Evolutionary conservation across 2,329 filamentous ascomycete species (phyloP), one percentile per base, ranked within the genome.

Genomic region (Cladophialophora bantiana): DNA sequence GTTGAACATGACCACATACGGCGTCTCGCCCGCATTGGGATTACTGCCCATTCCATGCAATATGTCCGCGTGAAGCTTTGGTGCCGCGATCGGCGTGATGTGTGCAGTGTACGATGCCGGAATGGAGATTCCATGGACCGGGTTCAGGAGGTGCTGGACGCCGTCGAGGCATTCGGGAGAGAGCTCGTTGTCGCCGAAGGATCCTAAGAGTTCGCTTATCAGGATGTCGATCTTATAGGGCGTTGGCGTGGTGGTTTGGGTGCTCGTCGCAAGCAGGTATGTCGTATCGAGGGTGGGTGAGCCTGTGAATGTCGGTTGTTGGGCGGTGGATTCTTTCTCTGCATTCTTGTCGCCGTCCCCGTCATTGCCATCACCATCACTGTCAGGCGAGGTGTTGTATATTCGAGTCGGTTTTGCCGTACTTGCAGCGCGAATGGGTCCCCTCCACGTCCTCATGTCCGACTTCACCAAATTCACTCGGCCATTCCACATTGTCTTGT

Each of bases 401-500:
- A 70, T 63, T 68, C 75, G 67, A 64, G 73, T 60, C 18, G 67
- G 73, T 12, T 55, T 45, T 18, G 42, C 20, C 3, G 38, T 56
- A 26, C 56, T 67, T 10, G 36, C 48, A 26, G 70, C 35, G 20
- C 71, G 72, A 32, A 67, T 40, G 1, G 94, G 94, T 0, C 96
- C 96, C 74, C 91, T 91, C 96, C 96, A 99, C 67, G 90, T 90
- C 57, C 95, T 89, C 95, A 99, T 99, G 77, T 99, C 95, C 0
- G 93, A 96, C 80, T 97, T 96, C 71, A 98, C 90, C 36, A 99
- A 87, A 1, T 89, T 94, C 20, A 97, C 94, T 61, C 85, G 86
- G 26, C 89, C 88, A 65, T 83, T 85, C 95, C 95, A 99, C n/a
- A 88, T 84, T 18, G 85, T 87, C 70, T 89, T 84, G 75, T 98